These are phyloP conservation scores for Trametes sp. DNA, from an alignment of 1,284 basidiomycete species.

Conservation along the genomic window DNA sequence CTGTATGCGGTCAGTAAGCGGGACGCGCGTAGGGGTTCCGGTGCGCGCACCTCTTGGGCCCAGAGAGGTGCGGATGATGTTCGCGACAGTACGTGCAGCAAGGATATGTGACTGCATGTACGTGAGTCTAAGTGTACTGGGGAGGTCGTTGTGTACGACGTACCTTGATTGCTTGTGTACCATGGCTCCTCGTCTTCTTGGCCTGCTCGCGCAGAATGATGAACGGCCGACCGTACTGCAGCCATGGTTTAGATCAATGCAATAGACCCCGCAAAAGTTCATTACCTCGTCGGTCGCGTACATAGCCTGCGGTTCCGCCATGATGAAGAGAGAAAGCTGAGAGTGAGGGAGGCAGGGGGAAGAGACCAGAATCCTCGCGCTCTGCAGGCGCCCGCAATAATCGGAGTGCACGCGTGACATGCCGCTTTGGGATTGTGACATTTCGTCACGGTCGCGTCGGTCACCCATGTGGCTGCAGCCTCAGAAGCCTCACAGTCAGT, in stretches of 20 bases:
- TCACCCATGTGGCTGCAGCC: not conserved
- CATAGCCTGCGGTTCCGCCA: slow-evolving; percentile 69
- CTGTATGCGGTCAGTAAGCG: slow-evolving; percentile 48
- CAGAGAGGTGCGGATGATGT: slow-evolving; percentile 95
- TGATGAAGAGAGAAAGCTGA: slow-evolving; percentile 31
- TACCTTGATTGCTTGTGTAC: slow-evolving; percentile 96
- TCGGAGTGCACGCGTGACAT: slow-evolving; percentile 12
- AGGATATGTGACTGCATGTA: slow-evolving; percentile 89
- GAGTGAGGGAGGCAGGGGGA: slow-evolving; percentile 6
- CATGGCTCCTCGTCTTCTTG: slow-evolving; percentile 94
- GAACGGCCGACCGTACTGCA: slow-evolving; percentile 93
- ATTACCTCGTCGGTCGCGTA: slow-evolving; percentile 89
- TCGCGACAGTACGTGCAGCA: slow-evolving; percentile 91
- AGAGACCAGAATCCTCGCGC: slow-evolving; percentile 19
- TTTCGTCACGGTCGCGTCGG: slow-evolving; percentile 1
- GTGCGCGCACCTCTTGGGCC: slow-evolving; percentile 81
- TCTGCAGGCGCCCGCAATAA: slow-evolving; percentile 13
- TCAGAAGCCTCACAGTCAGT: not conserved
- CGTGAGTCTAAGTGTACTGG: not conserved
- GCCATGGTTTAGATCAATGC: slow-evolving; percentile 13
- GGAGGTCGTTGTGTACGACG: slow-evolving; percentile 28
- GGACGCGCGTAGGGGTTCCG: not conserved
- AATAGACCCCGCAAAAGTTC: not conserved
- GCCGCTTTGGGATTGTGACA: not conserved
- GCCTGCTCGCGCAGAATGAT: slow-evolving; percentile 97